Percentiles rank a stretch among this genome's conserved stretches.
Evolutionary conservation across 257 asterid genomes (phyloP).

Genomic region (Primulina huaijiensis): DNA sequence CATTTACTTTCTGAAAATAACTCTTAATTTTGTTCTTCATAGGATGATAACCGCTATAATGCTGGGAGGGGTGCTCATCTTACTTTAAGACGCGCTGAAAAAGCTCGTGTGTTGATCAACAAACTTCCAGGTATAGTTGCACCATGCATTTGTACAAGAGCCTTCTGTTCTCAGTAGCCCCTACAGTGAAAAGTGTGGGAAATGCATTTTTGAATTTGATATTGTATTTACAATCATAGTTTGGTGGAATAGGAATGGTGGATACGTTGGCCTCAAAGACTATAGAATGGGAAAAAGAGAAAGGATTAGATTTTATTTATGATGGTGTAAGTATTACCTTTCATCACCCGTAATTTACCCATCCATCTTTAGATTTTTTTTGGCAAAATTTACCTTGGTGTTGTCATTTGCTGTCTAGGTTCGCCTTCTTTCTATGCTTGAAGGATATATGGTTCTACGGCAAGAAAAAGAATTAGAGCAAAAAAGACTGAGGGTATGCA

Average conservation of each 20-base stretch:
- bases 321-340: conserved; percentile 67
- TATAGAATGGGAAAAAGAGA: conserved; percentile 83
- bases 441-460: conserved; percentile 61
- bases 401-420: conserved; percentile 44
- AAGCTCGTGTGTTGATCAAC: conserved; percentile 84
- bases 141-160: conserved; percentile 4
- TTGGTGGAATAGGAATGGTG: conserved; percentile 67
- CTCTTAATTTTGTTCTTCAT: conserved; percentile 16
- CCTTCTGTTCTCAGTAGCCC: conserved; percentile 7
- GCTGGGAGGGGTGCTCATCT: conserved; percentile 99
- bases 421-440: conserved; percentile 83
- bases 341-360: conserved; percentile 6
- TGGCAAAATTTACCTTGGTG: not conserved
- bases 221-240: conserved; percentile 4
- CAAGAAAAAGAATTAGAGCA: conserved; percentile 88
- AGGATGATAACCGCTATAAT: conserved; percentile 96
- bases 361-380: not conserved
- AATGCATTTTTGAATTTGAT: conserved; percentile 4
- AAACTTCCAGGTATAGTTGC: conserved; percentile 80
- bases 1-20: conserved; percentile 23
- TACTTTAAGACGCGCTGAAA: conserved; percentile 92
- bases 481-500: conserved; percentile 76
- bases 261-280: conserved; percentile 80
- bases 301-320: conserved; percentile 69
- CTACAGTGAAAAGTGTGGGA: not conserved